Base-by-base conservation (phyloP, 441 rosid genomes). In the Erodium chrysanthum region DNA sequence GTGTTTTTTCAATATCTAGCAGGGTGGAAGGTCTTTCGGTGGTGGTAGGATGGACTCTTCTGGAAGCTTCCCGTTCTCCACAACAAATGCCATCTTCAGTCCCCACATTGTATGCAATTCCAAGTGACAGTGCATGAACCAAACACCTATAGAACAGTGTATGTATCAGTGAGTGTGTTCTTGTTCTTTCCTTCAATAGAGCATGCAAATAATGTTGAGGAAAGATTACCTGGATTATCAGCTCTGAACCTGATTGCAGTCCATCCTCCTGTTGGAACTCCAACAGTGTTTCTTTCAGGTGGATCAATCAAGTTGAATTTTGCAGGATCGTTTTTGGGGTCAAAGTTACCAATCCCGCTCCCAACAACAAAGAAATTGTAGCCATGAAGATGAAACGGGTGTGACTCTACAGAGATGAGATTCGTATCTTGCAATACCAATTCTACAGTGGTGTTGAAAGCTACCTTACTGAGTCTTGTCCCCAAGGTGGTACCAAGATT, bases 311-410 rank as follows among this genome's bases (percentile, higher is more conserved):
- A 64, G 71, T 88, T 88, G 46, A 77, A 84, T 5, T 81, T 86
- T 8, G 78, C 78, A 1, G 86, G 82, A 66, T 85, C 85, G 21
- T 73, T 77, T 52, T 70, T 65, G 0, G 85, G 84, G 71, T 86
- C 84, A 48, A 81, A 88, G 76, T 86, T 86, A 66, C 90, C 88
- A 2, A 84, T 50, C 2, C 90, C 90, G 0, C 81, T 80, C 56
- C 85, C 92, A 4, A 88, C 78, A 0, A 85, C 88, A 62, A 85
- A 83, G 81, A 85, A 85, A 56, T 86, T 86, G 35, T 85, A 86
- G 15, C 95, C 95, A 14, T 88, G 92, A 64, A 86, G 88, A 72
- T 88, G 95, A 79, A 88, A 85, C 0, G 95, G 92, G 18, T 88
- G 95, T 7, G 90, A 82, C 76, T 88, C 95, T 0, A 76, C 71